phyloP scores from a whole-genome alignment of 169 alveolate species.

The Fabrea salina region DNA sequence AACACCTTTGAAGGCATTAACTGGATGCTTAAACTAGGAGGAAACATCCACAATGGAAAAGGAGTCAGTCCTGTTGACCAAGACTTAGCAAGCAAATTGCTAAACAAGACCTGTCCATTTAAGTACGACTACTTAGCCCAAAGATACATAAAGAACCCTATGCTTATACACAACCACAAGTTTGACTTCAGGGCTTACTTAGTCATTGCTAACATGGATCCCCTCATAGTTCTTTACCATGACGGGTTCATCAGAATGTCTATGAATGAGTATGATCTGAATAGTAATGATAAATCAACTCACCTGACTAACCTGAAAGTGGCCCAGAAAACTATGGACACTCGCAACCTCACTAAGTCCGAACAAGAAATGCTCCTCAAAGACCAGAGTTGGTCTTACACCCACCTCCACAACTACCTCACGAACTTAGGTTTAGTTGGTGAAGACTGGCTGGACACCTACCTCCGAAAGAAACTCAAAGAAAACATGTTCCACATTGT shows the following conservation, averaged over 20 bases:
- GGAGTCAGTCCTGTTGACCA: conserved; percentile 12
- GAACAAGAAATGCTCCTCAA: not conserved
- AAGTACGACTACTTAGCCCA: conserved; percentile 35
- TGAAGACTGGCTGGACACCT: not conserved
- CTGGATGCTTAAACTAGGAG: not conserved
- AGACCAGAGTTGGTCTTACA: not conserved
- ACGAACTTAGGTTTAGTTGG: not conserved
- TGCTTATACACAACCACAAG: conserved; percentile 48
- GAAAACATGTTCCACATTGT: not conserved
- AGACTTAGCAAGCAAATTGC: not conserved
- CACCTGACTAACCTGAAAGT: conserved; percentile 6
- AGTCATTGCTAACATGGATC: conserved; percentile 46
- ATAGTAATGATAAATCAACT: not conserved
- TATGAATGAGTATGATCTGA: not conserved
- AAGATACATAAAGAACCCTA: conserved; percentile 50
- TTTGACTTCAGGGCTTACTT: conserved; percentile 59
- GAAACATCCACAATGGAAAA: conserved; percentile 18
- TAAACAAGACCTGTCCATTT: conserved; percentile 5
- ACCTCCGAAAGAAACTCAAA: not conserved
- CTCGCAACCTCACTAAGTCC: not conserved
- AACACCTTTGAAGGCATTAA: not conserved
- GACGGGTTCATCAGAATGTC: conserved; percentile 43
- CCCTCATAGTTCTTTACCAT: conserved; percentile 38
- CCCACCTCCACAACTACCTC: not conserved
- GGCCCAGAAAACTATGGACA: not conserved